phyloP scores from a whole-genome alignment of 441 rosid genomes.

The Gossypium gossypioides region DNA sequence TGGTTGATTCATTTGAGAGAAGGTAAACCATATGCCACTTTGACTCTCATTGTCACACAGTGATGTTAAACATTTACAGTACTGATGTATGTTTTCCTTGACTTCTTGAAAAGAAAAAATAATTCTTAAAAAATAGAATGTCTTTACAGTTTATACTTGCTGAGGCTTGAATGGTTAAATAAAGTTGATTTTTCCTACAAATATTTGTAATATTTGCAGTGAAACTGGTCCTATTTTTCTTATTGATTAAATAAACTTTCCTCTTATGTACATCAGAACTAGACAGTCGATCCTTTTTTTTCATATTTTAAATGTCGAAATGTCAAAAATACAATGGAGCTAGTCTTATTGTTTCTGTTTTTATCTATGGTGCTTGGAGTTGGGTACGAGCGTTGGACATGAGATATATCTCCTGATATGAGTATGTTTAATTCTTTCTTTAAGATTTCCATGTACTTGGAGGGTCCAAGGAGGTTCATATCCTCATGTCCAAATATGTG shows the following conservation, averaged over 20 bases:
- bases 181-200: neutral
- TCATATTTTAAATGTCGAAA: neutral
- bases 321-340: neutral
- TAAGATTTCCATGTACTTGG: neutral
- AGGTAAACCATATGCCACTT: slow-evolving; percentile 37
- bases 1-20: slow-evolving; percentile 88
- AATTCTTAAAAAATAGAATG: neutral
- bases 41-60: neutral
- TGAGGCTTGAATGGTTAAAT: neutral
- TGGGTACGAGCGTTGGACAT: neutral
- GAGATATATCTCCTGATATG: neutral
- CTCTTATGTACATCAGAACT: neutral
- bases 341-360: neutral
- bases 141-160: neutral
- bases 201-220: slow-evolving; percentile 2
- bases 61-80: neutral
- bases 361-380: neutral
- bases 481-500: neutral
- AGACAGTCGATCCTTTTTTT: neutral
- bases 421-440: neutral
- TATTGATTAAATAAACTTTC: neutral
- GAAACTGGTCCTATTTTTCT: neutral
- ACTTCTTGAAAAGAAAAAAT: neutral
- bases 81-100: neutral
- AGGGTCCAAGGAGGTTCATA: neutral